Conservation (phyloP, 1,284 basidiomycete genomes). For the Ceratobasidium sp. region DNA sequence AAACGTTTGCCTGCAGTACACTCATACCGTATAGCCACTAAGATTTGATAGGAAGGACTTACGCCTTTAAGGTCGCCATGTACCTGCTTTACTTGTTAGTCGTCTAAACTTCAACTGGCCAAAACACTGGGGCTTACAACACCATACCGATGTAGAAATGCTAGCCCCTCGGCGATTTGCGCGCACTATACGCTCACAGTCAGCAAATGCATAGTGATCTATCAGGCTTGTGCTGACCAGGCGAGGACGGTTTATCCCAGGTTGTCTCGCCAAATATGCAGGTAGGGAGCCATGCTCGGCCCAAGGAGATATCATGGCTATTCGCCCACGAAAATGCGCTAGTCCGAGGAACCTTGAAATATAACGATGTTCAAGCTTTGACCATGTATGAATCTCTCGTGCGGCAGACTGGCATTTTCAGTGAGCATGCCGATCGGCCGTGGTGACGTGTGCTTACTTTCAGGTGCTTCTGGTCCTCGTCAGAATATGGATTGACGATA, state of each 20-base stretch:
- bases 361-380: neutral
- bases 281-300: neutral
- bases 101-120: neutral
- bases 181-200: neutral
- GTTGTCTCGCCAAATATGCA: neutral
- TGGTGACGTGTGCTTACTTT: neutral
- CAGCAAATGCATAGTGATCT: neutral
- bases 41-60: neutral
- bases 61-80: slow-evolving; percentile 30
- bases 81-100: neutral
- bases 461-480: neutral
- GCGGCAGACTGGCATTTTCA: neutral
- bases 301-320: slow-evolving; percentile 13
- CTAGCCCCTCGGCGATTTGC: neutral
- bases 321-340: neutral
- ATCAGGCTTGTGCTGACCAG: neutral
- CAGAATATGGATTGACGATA: neutral
- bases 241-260: neutral
- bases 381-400: slow-evolving; percentile 11
- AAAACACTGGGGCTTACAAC: neutral
- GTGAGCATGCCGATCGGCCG: neutral
- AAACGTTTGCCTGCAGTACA: neutral
- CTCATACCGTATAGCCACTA: neutral
- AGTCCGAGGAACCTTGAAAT: neutral
- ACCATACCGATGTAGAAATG: neutral